Conservation (phyloP, 2,329 filamentous ascomycete genomes). For the Ploettnerulaceae sp. region DNA sequence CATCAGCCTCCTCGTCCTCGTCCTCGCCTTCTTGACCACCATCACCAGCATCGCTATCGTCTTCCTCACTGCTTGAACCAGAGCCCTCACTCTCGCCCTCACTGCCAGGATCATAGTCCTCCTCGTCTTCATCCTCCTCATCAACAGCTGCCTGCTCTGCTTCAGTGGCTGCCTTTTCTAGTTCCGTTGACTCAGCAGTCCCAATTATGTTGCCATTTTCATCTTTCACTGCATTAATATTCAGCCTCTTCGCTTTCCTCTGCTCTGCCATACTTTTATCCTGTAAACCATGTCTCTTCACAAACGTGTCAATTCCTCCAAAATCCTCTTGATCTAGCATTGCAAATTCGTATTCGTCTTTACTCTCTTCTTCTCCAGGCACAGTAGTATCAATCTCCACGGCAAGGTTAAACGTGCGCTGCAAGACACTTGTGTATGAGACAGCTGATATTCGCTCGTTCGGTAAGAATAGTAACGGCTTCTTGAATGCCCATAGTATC, state of each 20-base stretch:
- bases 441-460: constrained; percentile 55
- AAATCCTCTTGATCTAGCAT: constrained; percentile 70
- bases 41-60: constrained; percentile 39
- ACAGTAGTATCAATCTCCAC: constrained; percentile 50
- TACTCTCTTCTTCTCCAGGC: constrained; percentile 37
- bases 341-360: constrained; percentile 59
- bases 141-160: constrained; percentile 60
- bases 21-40: constrained; percentile 22
- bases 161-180: constrained; percentile 31
- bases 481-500: constrained; percentile 67
- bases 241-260: constrained; percentile 57
- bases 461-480: constrained; percentile 60
- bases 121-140: constrained; percentile 45
- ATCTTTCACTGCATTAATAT: constrained; percentile 48
- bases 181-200: constrained; percentile 35
- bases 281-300: constrained; percentile 56
- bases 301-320: constrained; percentile 57
- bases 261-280: constrained; percentile 66
- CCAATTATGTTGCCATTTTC: constrained; percentile 37
- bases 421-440: constrained; percentile 63
- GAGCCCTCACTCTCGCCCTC: constrained; percentile 30
- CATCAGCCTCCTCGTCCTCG: constrained; percentile 24
- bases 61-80: constrained; percentile 24
- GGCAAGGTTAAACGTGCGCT: constrained; percentile 64
- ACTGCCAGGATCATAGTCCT: constrained; percentile 39